These are phyloP conservation scores for Naumovozyma castellii DNA, from an alignment of 805 yeast genomes.

Conservation along the genomic window DNA sequence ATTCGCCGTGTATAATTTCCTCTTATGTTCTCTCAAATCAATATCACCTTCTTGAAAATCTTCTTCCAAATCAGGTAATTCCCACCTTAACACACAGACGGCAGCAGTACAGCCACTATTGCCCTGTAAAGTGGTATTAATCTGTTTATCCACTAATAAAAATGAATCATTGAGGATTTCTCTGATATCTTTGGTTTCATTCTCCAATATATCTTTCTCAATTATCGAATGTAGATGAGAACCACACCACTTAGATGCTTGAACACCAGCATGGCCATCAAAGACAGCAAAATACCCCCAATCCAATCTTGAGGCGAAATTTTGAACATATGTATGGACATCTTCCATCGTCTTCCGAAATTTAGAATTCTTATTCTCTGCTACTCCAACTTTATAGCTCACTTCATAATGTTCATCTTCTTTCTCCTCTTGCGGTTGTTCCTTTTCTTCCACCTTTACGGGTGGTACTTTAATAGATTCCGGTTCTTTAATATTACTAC, in stretches of 20 bases:
- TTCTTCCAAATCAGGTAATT: slow-evolving; percentile 31
- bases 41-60: slow-evolving; percentile 3
- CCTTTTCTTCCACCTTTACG: not conserved
- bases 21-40: slow-evolving; percentile 38
- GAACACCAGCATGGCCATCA: slow-evolving; percentile 96
- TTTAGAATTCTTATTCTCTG: slow-evolving; percentile 77
- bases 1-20: slow-evolving; percentile 86
- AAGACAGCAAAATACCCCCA: slow-evolving; percentile 94
- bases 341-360: slow-evolving; percentile 92
- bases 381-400: slow-evolving; percentile 78
- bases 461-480: too few relatives aligned
- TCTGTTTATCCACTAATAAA: slow-evolving; percentile 60
- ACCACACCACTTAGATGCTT: slow-evolving; percentile 92
- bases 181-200: slow-evolving; percentile 47
- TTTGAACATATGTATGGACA: slow-evolving; percentile 85
- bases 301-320: slow-evolving; percentile 81
- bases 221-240: slow-evolving; percentile 65
- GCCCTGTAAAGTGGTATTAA: slow-evolving; percentile 52
- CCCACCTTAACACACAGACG: slow-evolving; percentile 86
- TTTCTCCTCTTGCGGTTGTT: not conserved
- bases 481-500: too few relatives aligned
- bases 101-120: slow-evolving; percentile 93
- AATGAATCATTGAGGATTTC: slow-evolving; percentile 62
- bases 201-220: slow-evolving; percentile 45
- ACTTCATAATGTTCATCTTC: slow-evolving; percentile 32